These are phyloP conservation scores for Orbilia blumenaviensis DNA, from an alignment of 2,329 filamentous ascomycete species.

Conservation along the genomic window DNA sequence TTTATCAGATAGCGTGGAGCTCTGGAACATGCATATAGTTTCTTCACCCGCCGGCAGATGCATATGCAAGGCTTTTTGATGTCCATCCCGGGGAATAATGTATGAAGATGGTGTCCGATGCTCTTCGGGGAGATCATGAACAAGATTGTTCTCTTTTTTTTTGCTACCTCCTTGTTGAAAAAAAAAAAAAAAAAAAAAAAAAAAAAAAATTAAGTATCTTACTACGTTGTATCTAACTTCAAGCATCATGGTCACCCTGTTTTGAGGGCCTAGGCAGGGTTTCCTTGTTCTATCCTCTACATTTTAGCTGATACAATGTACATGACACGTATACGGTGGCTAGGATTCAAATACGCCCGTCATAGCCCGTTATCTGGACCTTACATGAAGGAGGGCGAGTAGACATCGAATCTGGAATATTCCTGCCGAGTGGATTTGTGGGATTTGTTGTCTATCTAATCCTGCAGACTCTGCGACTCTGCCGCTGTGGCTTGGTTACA, in stretches of 20 bases:
- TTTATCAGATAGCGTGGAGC: slow-evolving; percentile 30
- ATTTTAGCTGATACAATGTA: slow-evolving; percentile 2
- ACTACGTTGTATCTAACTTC: background rate
- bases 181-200: no score
- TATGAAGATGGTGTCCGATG: slow-evolving; percentile 22
- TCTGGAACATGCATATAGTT: slow-evolving; percentile 32
- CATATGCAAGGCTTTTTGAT: slow-evolving; percentile 24
- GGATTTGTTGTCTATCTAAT: slow-evolving; percentile 3
- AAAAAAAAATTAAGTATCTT: no score
- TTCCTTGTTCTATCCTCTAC: background rate
- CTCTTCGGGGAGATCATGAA: slow-evolving; percentile 22
- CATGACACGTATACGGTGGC: slow-evolving; percentile 16
- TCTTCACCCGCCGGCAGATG: slow-evolving; percentile 15
- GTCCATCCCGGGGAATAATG: slow-evolving; percentile 36
- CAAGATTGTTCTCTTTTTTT: background rate
- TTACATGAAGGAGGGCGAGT: background rate
- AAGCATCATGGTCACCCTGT: background rate
- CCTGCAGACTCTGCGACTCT: background rate
- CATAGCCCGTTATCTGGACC: background rate
- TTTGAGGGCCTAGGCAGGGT: background rate
- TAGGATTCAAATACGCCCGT: background rate
- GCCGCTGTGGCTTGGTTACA: slow-evolving; percentile 4
- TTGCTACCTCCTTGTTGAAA: background rate
- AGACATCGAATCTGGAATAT: background rate
- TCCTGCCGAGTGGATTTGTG: background rate